Base-by-base conservation (phyloP, 306 rosid species). In the Vachellia collinsii region DNA sequence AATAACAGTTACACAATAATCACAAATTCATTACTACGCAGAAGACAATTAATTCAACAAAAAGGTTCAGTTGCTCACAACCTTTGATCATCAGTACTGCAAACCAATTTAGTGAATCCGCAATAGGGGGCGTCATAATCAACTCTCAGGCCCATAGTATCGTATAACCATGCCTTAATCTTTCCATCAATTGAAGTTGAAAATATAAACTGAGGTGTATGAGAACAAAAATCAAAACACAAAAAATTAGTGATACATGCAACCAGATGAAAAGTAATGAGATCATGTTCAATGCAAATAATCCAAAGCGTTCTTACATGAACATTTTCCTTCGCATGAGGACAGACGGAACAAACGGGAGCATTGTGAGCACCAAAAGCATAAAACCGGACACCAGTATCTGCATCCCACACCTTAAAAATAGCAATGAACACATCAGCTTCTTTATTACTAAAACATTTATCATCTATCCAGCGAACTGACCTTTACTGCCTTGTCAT, bases 311-410 rank as follows among this genome's bases (percentile, higher is more conserved):
- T 58, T 58, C 81, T 80, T 82, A 86, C 92, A 68, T 42, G 80
- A 75, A 66, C 13, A 11, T 42, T 6, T 41, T 56, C 34, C 75
- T 86, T 82, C 46, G 1, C 37, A 29, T 77, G 82, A 42, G 86
- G 79, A 50, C 84, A 86, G 67, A 88, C 50, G 61, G 88, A 86
- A 86, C 47, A 86, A 58, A 84, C 86, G n/a, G 92, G 81, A 71
- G 88, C 84, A 66, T 38, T 23, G 7, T 77, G 90, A 65, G 84
- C 88, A 64, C 78, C 79, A 58, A 86, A 82, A 19, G 59, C 64
- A 78, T 74, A 59, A 51, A 46, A 23, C 17, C 14, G 44, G 41
- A 13, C 25, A 20, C 85, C 87, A 56, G 43, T 66, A 44, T 16
- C 10, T 16, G 77, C 71, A 80, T 86, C 82, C 92, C 92, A 88